A percentile compares a stretch with the other conserved stretches of the same genome.
These are phyloP conservation scores for Entomortierella parvispora DNA, from an alignment of 192 early-diverging fungal genomes.

Conservation along the genomic window DNA sequence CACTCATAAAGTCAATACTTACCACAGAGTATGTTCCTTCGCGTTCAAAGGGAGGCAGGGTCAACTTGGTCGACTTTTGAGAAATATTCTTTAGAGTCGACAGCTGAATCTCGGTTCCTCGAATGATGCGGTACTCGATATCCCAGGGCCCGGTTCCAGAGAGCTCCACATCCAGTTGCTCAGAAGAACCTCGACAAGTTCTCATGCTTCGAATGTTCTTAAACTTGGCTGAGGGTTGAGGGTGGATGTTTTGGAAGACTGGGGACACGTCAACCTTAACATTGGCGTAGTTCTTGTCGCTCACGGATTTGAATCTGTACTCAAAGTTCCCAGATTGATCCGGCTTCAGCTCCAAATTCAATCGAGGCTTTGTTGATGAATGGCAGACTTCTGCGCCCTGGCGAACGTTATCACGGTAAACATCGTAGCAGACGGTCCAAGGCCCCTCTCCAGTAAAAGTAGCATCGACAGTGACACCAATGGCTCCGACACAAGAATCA, in stretches of 20 bases:
- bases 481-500: constrained; percentile 41
- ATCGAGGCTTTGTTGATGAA: constrained; percentile 26
- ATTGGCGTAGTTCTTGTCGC: constrained; percentile 35
- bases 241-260: constrained; percentile 43
- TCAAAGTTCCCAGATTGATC: constrained; percentile 24
- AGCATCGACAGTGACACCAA: constrained; percentile 39
- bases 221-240: constrained; percentile 38
- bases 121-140: constrained; percentile 43
- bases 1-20: neutral
- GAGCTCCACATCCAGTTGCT: constrained; percentile 27
- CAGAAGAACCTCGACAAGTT: constrained; percentile 26
- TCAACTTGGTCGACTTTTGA: constrained; percentile 16
- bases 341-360: constrained; percentile 40
- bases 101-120: constrained; percentile 17
- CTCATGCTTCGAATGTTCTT: constrained; percentile 9
- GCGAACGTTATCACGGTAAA: constrained; percentile 16
- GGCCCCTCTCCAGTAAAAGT: constrained; percentile 50
- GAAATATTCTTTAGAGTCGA: constrained; percentile 19
- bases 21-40: constrained; percentile 40
- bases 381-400: constrained; percentile 16
- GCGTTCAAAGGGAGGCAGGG: constrained; percentile 31
- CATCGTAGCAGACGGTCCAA: constrained; percentile 43
- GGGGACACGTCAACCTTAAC: constrained; percentile 26
- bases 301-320: constrained; percentile 41
- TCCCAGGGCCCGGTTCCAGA: constrained; percentile 42